These are phyloP conservation scores for Fraxinus platypoda DNA, from an alignment of 305 asterid genomes.

Conservation along the genomic window DNA sequence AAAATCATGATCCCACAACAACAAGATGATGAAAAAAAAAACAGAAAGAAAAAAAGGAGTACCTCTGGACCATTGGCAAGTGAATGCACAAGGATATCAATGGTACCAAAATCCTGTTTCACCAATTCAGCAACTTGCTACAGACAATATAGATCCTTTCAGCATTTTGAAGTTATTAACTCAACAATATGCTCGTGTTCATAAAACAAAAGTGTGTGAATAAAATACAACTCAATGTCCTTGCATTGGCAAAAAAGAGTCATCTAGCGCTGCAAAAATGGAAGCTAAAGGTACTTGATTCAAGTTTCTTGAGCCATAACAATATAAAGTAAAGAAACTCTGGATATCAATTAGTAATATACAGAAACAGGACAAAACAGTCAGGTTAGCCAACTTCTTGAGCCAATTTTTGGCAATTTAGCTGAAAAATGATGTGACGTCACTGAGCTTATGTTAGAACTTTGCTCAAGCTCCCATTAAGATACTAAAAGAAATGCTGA, in stretches of 20 bases:
- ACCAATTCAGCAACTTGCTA: slow-evolving; percentile 94
- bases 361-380: neutral
- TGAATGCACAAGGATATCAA: slow-evolving; percentile 96
- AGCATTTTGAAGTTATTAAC: slow-evolving; percentile 11
- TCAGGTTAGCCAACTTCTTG: neutral
- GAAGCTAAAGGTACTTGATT: neutral
- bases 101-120: slow-evolving; percentile 85
- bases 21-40: too few species aligned
- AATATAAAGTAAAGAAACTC: too few species aligned
- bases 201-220: neutral
- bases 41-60: neutral
- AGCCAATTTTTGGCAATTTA: neutral
- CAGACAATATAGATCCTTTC: slow-evolving; percentile 19
- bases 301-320: too few species aligned
- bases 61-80: slow-evolving; percentile 99
- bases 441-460: neutral
- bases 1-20: slow-evolving; percentile 11
- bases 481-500: neutral
- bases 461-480: neutral
- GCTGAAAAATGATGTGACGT: neutral
- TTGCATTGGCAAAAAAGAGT: neutral
- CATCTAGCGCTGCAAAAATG: neutral
- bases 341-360: neutral
- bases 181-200: neutral
- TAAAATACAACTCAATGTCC: slow-evolving; percentile 7